Base-by-base conservation (phyloP, 2,329 filamentous ascomycete species). In the Gliomastix tumulicola region DNA sequence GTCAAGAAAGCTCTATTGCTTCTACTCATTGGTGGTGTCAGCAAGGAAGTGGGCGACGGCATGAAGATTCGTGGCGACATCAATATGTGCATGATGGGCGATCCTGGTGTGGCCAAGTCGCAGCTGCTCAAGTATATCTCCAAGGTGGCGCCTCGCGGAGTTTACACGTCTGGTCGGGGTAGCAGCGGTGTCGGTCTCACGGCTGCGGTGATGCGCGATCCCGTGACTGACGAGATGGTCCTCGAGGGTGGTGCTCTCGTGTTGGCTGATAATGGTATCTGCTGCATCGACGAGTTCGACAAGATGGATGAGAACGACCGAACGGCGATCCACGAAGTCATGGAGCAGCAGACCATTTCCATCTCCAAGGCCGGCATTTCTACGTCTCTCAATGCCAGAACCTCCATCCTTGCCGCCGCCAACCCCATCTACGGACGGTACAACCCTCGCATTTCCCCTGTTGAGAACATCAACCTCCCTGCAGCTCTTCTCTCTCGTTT, bases 51-150 rank as follows among this genome's bases (percentile, higher is more conserved):
- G 76, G 88, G 88, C 36, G 92, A 98, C 54, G 92, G 92, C 42
- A 97, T 98, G 92, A 84, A 88, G 53, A 98, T 98, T 57, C 88
- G 92, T 73, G 92, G 92, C 51, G 92, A 98, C 55, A 94, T 98
- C 69, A 98, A 98, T 65, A 83, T 98, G 44, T 97, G 92, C 60
- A 68, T 98, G 54, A 98, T 98, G 92, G 92, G 92, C 73, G 92
- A 98, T 55, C 92, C 92, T 57, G 92, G 92, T 87, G 92, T 98
- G 56, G 92, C 92, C 66, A 98, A 98, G 68, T 98, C 92, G 25
- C 92, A 98, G 68, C 69, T 98, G 47, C 75, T 98, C 47, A 97
- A 96, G 65, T 98, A 98, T 60, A 97, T 98, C 56, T 88, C 88
- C 46, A 97, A 98, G 66, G 92, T 98, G 21, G 90, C 92, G 2